Evolutionary conservation across 768 basidiomycete genomes (phyloP).

Genomic region (Neoboletus subvelutipes): DNA sequence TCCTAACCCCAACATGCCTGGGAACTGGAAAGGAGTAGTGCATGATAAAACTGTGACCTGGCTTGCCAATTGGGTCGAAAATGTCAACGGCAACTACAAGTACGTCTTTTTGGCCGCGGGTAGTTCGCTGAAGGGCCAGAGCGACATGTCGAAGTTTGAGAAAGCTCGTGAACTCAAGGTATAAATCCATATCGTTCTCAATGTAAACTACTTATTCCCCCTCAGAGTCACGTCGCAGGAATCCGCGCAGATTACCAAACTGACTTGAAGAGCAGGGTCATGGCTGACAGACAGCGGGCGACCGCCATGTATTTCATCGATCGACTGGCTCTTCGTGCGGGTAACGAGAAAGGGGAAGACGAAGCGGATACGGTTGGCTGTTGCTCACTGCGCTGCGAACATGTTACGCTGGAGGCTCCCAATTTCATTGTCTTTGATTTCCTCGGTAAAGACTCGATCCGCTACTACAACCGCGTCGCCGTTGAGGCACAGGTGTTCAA

Average conservation of each 20-base stretch:
- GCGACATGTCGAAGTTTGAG: conserved; percentile 97
- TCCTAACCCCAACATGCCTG: conserved; percentile 89
- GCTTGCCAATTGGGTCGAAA: conserved; percentile 99
- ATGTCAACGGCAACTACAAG: conserved; percentile 92
- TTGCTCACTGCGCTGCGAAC: conserved; percentile 95
- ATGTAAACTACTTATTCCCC: conserved; percentile 4
- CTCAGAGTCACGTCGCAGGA: conserved; percentile 82
- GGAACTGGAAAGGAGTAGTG: conserved; percentile 83
- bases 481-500: conserved; percentile 96
- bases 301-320: conserved; percentile 99
- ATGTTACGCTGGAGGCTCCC: conserved; percentile 88
- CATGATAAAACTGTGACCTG: conserved; percentile 98
- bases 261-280: conserved; percentile 87
- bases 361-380: conserved; percentile 99
- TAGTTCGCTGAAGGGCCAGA: conserved; percentile 96
- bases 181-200: background rate
- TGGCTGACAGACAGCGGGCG: conserved; percentile 95
- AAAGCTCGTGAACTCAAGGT: conserved; percentile 97
- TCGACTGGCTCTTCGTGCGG: conserved; percentile 92
- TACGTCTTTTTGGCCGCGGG: conserved; percentile 99
- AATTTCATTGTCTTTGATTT: conserved; percentile 94
- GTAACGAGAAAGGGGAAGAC: conserved; percentile 99
- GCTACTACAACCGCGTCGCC: conserved; percentile 89
- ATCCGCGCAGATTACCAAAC: conserved; percentile 86
- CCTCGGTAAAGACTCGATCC: conserved; percentile 98